Evolutionary conservation across 441 rosid species (phyloP).

Genomic region (Metrosideros polymorpha): DNA sequence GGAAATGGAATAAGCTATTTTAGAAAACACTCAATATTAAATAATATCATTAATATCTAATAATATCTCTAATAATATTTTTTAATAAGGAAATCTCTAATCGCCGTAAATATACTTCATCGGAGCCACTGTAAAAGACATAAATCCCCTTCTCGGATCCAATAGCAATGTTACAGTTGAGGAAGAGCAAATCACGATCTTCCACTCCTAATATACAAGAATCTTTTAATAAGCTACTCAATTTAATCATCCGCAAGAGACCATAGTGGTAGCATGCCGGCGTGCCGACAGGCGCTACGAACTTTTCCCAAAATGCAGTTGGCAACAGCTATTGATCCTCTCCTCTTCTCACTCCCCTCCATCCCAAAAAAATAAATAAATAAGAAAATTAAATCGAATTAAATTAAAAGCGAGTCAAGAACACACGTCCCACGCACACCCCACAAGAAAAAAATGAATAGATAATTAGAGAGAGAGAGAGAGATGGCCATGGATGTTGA

Average conservation of each 20-base stretch:
- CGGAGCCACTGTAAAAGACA: too few species aligned
- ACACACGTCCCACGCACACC: fast-evolving
- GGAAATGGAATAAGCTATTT: too few species aligned
- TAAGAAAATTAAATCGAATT: not conserved
- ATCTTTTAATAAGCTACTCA: not conserved
- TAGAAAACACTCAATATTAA: too few species aligned
- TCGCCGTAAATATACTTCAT: too few species aligned
- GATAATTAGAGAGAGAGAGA: not conserved
- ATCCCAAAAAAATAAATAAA: not conserved
- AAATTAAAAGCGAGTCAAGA: not conserved
- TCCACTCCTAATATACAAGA: not conserved
- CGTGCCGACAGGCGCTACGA: not conserved
- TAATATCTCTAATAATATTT: too few species aligned
- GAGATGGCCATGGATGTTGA: not conserved
- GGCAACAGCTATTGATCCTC: not conserved
- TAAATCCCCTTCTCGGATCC: too few species aligned
- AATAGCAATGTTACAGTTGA: too few species aligned
- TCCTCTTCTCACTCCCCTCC: not conserved
- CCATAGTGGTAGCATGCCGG: not conserved
- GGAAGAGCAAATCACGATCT: not conserved
- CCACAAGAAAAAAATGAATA: not conserved
- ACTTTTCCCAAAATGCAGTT: not conserved
- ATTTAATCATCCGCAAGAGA: not conserved
- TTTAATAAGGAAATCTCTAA: too few species aligned
- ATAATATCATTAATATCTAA: too few species aligned